Base-by-base conservation (phyloP, 202 grass and related monocot species). In the Hordeum pubiflorum region DNA sequence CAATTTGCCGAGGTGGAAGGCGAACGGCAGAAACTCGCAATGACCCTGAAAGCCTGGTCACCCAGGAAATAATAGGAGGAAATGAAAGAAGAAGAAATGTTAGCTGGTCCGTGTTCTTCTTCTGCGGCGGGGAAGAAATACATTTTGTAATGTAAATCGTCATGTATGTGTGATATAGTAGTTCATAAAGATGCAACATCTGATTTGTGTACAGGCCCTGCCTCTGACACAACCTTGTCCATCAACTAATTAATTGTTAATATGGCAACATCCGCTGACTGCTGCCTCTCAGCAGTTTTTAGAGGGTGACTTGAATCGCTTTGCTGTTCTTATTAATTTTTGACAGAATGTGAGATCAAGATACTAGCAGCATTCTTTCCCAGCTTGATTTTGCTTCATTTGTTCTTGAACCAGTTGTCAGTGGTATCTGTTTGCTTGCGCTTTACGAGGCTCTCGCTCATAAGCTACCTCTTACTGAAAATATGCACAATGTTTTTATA, bases 1-100 rank as follows among this genome's bases (percentile, higher is more conserved):
- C 92, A 96, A 56, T 99, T 99, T 46, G 96, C 96, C 1, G 90
- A 96, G 85, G 86, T 99, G 55, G 92, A 93, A 70, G 96, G 96
- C 23, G 92, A 95, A 77, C 81, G 96, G 46, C 92, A 99, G 75
- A 91, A 85, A 82, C 92, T 99, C 7, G 71, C 80, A 74, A 90
- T 99, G 90, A 90, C 84, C 78, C 31, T 93, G 58, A 95, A 95
- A 71, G 82, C 74, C 54, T 59, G 69, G 74, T 77, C 85, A 63
- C 86, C 85, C 0, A 81, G 55, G 75, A 85, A 80, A 83, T 85
- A 81, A 29, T 93, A 94, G 55, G 74, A 46, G 32, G 20, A 70
- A 74, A 43, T 22, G 17, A 57, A 4, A 9, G 27, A 9, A 55
- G 69, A 54, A 72, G 39, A 65, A 44, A 58, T 3, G n/a, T 52